Conservation (phyloP, 164 flowering plant species). For the Umbilicus rupestris region DNA sequence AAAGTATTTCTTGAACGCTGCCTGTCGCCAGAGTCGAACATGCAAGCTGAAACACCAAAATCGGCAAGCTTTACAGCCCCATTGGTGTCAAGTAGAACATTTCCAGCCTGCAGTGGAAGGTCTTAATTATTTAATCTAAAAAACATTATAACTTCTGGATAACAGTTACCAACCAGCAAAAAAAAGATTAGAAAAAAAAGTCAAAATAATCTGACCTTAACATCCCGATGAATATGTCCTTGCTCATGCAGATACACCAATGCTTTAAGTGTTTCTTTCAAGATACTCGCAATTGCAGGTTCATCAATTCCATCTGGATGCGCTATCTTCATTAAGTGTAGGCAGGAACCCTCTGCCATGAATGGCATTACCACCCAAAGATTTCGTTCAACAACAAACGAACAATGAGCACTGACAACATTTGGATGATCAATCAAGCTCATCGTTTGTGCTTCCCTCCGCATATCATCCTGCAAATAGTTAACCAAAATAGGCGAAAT, state of each 20-base stretch:
- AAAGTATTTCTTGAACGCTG: slow-evolving; percentile 89
- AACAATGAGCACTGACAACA: slow-evolving; percentile 71
- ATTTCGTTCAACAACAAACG: slow-evolving; percentile 74
- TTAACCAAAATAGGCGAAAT: no score
- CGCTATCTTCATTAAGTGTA: slow-evolving; percentile 88
- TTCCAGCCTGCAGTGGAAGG: slow-evolving; percentile 64
- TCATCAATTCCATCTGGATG: slow-evolving; percentile 95
- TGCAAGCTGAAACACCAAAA: slow-evolving; percentile 95
- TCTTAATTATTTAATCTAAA: not conserved
- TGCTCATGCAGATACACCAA: slow-evolving; percentile 86
- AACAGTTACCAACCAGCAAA: not conserved
- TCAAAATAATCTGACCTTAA: slow-evolving; percentile 44
- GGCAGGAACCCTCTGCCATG: slow-evolving; percentile 95
- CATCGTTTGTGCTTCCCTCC: slow-evolving; percentile 95
- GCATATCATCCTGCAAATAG: slow-evolving; percentile 62
- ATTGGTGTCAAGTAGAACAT: slow-evolving; percentile 69
- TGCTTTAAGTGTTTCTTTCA: slow-evolving; percentile 90
- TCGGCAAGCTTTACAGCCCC: slow-evolving; percentile 90
- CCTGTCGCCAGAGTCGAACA: slow-evolving; percentile 93
- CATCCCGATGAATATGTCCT: slow-evolving; percentile 97
- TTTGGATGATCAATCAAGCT: slow-evolving; percentile 92
- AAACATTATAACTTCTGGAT: not conserved
- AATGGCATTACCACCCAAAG: slow-evolving; percentile 98
- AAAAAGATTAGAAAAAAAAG: not conserved
- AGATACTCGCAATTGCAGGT: slow-evolving; percentile 64